Evolutionary conservation across 352 stramenopile species (phyloP).

Genomic region (Pythium biforme): DNA sequence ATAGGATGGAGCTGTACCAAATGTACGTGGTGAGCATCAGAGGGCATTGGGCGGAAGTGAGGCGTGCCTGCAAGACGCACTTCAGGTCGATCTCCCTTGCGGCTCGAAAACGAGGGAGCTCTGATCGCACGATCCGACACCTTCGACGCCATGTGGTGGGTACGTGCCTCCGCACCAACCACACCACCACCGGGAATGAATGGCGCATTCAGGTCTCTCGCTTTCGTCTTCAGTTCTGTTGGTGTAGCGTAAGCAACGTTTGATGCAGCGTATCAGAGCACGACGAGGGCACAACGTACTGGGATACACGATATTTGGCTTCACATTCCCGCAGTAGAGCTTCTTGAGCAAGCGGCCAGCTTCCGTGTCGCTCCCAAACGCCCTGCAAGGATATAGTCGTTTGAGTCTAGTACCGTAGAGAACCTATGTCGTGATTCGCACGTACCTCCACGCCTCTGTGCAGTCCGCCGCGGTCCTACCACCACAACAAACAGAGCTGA

Average conservation of each 20-base stretch:
- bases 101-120: slow-evolving; percentile 36
- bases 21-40: background rate
- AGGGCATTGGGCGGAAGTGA: background rate
- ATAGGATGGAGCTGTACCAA: slow-evolving; percentile 52
- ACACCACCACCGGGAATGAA: slow-evolving; percentile 68
- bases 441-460: slow-evolving; percentile 42
- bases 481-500: background rate
- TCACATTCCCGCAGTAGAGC: slow-evolving; percentile 64
- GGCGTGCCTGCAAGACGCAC: slow-evolving; percentile 16
- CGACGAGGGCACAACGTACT: slow-evolving; percentile 39
- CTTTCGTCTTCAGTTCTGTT: slow-evolving; percentile 54
- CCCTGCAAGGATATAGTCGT: slow-evolving; percentile 24
- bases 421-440: background rate
- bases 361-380: slow-evolving; percentile 75
- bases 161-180: slow-evolving; percentile 42
- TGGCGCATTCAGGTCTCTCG: slow-evolving; percentile 34
- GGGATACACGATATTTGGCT: slow-evolving; percentile 68
- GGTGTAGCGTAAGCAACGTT: background rate
- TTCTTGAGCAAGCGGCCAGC: slow-evolving; percentile 72
- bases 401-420: background rate
- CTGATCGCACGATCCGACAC: slow-evolving; percentile 66
- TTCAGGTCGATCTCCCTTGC: slow-evolving; percentile 31
- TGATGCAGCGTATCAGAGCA: background rate
- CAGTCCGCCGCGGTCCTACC: background rate
- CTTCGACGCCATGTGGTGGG: slow-evolving; percentile 43